phyloP scores from a whole-genome alignment of 2,329 filamentous ascomycete species.

The Nemania sp. region DNA sequence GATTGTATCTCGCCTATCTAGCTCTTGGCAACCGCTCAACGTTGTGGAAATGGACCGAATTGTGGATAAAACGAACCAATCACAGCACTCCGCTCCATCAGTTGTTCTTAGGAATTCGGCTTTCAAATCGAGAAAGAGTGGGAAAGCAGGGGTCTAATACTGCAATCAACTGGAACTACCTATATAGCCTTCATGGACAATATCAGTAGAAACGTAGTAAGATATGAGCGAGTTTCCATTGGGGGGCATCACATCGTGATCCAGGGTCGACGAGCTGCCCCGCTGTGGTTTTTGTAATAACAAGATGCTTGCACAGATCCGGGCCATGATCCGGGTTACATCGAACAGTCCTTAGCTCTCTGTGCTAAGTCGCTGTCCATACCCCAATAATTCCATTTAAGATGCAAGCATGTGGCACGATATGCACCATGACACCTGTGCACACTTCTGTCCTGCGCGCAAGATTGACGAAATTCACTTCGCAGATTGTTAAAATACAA shows the following conservation, averaged over 20 bases:
- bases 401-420: constrained; percentile 17
- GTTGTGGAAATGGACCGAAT: not conserved
- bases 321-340: constrained; percentile 16
- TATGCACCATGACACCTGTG: constrained; percentile 10
- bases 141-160: no score
- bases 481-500: no score
- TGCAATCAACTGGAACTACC: no score
- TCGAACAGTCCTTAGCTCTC: constrained; percentile 6
- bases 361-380: constrained; percentile 3
- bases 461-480: no score
- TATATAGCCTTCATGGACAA: not conserved
- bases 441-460: not conserved
- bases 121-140: not conserved
- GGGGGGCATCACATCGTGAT: constrained; percentile 5
- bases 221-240: constrained; percentile 21
- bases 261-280: constrained; percentile 16
- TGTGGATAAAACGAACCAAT: constrained; percentile 5
- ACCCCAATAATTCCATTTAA: constrained; percentile 15
- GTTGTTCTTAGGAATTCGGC: no score
- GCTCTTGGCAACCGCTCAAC: no score
- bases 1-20: no score
- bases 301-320: constrained; percentile 13
- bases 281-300: constrained; percentile 18
- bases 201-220: constrained; percentile 5
- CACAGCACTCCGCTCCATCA: not conserved